Evolutionary conservation across 2,329 filamentous ascomycete species (phyloP).

Genomic region (Daldinia sp.): DNA sequence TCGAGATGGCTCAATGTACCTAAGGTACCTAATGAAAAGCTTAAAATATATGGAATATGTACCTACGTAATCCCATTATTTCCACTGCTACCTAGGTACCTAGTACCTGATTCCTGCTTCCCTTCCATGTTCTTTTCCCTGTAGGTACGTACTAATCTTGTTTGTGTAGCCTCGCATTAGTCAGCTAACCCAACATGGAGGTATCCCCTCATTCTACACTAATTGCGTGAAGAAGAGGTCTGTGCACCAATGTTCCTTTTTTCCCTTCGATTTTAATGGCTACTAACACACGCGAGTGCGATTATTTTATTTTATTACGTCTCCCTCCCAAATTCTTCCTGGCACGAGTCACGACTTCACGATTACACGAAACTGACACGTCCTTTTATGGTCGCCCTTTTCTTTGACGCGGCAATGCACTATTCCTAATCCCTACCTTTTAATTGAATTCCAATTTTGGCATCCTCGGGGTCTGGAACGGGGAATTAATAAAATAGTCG

Average conservation of each 20-base stretch:
- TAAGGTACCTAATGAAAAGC: too few species aligned
- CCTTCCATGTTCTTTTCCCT: not conserved
- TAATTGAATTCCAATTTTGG: constrained; percentile 46
- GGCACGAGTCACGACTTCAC: constrained; percentile 38
- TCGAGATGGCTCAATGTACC: too few species aligned
- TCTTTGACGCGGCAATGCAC: constrained; percentile 29
- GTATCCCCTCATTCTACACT: constrained; percentile 32
- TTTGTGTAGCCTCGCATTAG: not conserved
- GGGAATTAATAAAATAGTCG: constrained; percentile 30
- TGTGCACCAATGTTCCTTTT: constrained; percentile 20
- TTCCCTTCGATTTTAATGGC: not conserved
- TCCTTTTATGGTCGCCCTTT: constrained; percentile 34
- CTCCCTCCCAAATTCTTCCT: not conserved
- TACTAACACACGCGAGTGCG: constrained; percentile 18
- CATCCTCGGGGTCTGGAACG: constrained; percentile 21
- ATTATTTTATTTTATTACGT: constrained; percentile 4
- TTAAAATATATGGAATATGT: too few species aligned
- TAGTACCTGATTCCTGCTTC: not conserved
- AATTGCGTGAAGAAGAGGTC: constrained; percentile 19
- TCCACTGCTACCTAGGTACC: not conserved
- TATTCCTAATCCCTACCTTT: constrained; percentile 45
- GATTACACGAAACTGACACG: constrained; percentile 50
- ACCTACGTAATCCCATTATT: too few species aligned
- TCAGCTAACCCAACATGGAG: constrained; percentile 11
- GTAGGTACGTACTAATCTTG: not conserved